phyloP scores from a whole-genome alignment of 495 filamentous ascomycete species.

The Penicillium paxilli region DNA sequence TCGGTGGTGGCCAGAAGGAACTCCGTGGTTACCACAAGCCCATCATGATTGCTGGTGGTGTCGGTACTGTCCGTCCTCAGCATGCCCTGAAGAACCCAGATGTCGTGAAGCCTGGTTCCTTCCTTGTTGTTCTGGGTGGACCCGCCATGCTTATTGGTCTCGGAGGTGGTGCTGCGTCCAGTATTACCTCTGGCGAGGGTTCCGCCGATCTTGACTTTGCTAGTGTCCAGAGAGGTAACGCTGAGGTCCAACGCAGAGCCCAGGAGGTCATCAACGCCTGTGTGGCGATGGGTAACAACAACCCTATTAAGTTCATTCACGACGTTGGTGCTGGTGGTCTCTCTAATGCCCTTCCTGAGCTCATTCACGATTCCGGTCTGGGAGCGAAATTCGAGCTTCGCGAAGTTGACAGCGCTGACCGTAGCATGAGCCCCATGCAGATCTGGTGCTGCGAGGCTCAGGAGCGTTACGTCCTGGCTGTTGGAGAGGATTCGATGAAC shows the following conservation, averaged over 20 bases:
- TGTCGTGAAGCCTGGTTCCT: constrained; percentile 77
- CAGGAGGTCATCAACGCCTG: constrained; percentile 98
- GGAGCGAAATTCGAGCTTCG: constrained; percentile 90
- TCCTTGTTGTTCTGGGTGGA: constrained; percentile 89
- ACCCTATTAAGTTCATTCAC: constrained; percentile 94
- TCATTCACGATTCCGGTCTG: constrained; percentile 86
- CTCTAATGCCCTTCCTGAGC: constrained; percentile 88
- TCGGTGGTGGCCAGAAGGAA: constrained; percentile 64
- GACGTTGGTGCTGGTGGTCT: constrained; percentile 95
- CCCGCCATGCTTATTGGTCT: constrained; percentile 97
- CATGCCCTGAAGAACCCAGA: constrained; percentile 81
- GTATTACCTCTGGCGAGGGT: constrained; percentile 82
- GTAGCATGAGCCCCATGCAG: constrained; percentile 88
- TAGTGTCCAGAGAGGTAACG: constrained; percentile 89
- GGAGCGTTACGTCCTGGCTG: constrained; percentile 87
- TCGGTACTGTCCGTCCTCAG: constrained; percentile 92
- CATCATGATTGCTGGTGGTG: constrained; percentile 97
- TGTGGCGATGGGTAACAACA: constrained; percentile 74
- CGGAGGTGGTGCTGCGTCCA: constrained; percentile 92
- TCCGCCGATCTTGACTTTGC: constrained; percentile 92
- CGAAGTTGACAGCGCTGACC: constrained; percentile 86
- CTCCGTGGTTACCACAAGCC: constrained; percentile 95
- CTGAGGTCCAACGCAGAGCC: constrained; percentile 90
- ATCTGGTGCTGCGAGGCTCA: constrained; percentile 98
- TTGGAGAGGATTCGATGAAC: constrained; percentile 76